Evolutionary conservation across 192 early-diverging fungal genomes (phyloP).

Genomic region (Coemansia sp.): DNA sequence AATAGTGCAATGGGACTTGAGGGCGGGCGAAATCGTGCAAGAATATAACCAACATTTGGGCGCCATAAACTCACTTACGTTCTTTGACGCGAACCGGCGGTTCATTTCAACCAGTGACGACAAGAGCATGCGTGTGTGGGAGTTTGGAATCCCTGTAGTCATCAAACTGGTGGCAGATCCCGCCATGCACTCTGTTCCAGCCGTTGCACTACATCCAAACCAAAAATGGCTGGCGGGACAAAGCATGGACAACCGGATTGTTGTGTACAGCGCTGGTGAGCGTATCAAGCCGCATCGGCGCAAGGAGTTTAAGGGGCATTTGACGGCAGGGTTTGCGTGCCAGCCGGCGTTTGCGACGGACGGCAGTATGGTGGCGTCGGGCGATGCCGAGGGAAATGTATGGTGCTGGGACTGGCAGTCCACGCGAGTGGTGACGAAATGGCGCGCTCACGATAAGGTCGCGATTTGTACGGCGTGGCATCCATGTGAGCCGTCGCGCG

Average conservation of each 20-base stretch:
- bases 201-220: slow-evolving; percentile 84
- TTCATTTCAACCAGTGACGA: slow-evolving; percentile 97
- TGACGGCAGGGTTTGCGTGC: slow-evolving; percentile 97
- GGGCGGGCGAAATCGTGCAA: slow-evolving; percentile 81
- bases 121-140: slow-evolving; percentile 96
- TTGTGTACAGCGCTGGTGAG: slow-evolving; percentile 85
- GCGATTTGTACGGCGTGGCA: slow-evolving; percentile 94
- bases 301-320: slow-evolving; percentile 89
- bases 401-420: slow-evolving; percentile 99
- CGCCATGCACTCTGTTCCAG: slow-evolving; percentile 94
- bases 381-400: slow-evolving; percentile 89
- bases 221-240: slow-evolving; percentile 93
- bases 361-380: slow-evolving; percentile 80
- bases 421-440: slow-evolving; percentile 77
- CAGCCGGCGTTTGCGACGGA: slow-evolving; percentile 92
- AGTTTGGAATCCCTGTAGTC: slow-evolving; percentile 97
- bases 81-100: slow-evolving; percentile 89
- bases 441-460: slow-evolving; percentile 90
- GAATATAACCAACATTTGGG: slow-evolving; percentile 98
- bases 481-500: slow-evolving; percentile 88
- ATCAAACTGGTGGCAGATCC: slow-evolving; percentile 98
- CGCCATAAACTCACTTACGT: slow-evolving; percentile 95
- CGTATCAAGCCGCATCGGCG: slow-evolving; percentile 84
- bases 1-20: slow-evolving; percentile 82
- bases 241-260: slow-evolving; percentile 95